A percentile compares a stretch with the other conserved stretches of the same genome.
Evolutionary conservation across 2,329 filamentous ascomycete species (phyloP).

Genomic region (Dactylellina sp.): DNA sequence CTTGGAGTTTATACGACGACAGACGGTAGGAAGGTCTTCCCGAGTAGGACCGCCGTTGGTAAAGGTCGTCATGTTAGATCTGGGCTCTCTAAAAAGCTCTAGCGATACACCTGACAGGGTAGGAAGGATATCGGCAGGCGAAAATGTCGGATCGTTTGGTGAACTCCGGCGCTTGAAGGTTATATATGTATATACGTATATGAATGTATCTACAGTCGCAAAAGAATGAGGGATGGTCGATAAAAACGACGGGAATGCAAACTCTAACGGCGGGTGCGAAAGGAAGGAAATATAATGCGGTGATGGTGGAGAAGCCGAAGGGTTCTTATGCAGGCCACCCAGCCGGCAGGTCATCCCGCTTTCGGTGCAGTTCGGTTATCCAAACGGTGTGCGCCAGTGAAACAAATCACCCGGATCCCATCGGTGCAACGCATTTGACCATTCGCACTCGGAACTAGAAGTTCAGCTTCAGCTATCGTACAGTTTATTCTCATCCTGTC

Average conservation of each 20-base stretch:
- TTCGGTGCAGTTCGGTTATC: conserved; percentile 31
- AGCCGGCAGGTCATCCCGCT: conserved; percentile 36
- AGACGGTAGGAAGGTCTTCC: conserved; percentile 62
- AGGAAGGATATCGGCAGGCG: background rate
- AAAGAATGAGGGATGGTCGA: background rate
- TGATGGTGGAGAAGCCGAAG: conserved; percentile 8
- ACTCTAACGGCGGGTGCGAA: conserved; percentile 1
- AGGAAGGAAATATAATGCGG: background rate
- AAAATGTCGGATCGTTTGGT: no score
- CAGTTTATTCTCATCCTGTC: no score
- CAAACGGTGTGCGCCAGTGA: conserved; percentile 12
- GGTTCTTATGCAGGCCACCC: conserved; percentile 24
- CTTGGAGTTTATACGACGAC: conserved; percentile 70
- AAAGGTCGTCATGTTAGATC: conserved; percentile 37
- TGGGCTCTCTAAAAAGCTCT: background rate
- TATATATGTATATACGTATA: background rate
- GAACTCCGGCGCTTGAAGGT: no score
- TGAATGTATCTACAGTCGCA: background rate
- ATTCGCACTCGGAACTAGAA: background rate
- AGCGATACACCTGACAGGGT: background rate
- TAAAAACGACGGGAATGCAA: background rate
- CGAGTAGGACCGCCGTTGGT: conserved; percentile 10
- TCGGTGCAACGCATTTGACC: background rate
- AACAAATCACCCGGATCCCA: conserved; percentile 11
- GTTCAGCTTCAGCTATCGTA: background rate